Evolutionary conservation across 306 rosid genomes (phyloP), one percentile per base, ranked within the genome.

Genomic region (Begonia masoniana): DNA sequence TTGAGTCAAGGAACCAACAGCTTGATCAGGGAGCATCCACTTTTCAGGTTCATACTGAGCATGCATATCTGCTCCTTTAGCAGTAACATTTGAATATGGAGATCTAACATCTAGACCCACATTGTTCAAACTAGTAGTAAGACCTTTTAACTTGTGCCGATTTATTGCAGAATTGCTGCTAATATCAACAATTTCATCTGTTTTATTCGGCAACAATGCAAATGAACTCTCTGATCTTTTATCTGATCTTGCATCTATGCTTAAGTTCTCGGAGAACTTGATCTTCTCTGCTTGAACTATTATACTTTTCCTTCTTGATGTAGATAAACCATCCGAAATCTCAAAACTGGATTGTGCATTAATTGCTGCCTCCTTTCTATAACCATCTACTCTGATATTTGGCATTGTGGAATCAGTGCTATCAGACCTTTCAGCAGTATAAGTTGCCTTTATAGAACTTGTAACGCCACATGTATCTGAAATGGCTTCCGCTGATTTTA

Each of bases 1-100:
- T 78, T 91, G 99, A 62, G 83, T 74, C 76, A 86, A 59, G 35
- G 67, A 21, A 68, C 86, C 88, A 62, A 68, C 80, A 69, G 78
- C 78, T 60, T 86, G 79, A 55, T 91, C 79, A 54, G 88, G 91
- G 50, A 86, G 84, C 99, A 86, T 81, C 99, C 99, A 91, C 47
- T 77, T 77, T 70, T 91, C 99, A 35, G 83, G 80, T 68, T 77
- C 81, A 61, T 71, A 86, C 62, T 81, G 70, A 15, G 47, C 66
- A 24, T 54, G 73, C 12, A 78, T 57, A 50, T 19, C 56, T 55
- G 76, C 39, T 65, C 67, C 74, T 58, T 56, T 70, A 55, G 70
- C 54, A 54, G 59, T 70, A 62, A 65, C 67, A 68, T 67, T 76
- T 51, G 78, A 72, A 66, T 48, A 67, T 69, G 76, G 76, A 58